A percentile compares a stretch with the other conserved stretches of the same genome.
phyloP scores from a whole-genome alignment of 257 asterid genomes.

The Euphrasia confusa region DNA sequence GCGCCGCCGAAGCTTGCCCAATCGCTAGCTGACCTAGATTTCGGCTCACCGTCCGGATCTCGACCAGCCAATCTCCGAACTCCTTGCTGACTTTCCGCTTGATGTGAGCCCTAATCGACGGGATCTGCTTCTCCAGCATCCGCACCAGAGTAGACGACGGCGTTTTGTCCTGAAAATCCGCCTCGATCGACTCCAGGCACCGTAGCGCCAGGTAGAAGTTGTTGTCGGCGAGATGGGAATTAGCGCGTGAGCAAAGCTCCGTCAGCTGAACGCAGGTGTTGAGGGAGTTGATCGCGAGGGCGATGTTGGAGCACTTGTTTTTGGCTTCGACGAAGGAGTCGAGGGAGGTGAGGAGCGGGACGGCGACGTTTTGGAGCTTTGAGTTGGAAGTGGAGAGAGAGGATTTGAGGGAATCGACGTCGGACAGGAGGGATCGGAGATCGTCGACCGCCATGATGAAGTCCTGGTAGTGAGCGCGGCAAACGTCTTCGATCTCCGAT shows the following conservation, averaged over 20 bases:
- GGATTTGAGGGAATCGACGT: constrained; percentile 87
- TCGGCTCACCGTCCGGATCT: constrained; percentile 79
- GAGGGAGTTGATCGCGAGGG: constrained; percentile 63
- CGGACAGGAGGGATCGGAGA: constrained; percentile 90
- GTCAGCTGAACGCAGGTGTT: constrained; percentile 49
- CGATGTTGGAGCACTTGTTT: constrained; percentile 57
- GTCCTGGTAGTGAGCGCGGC: constrained; percentile 95
- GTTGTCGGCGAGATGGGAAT: constrained; percentile 47
- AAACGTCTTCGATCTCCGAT: constrained; percentile 88
- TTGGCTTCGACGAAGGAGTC: constrained; percentile 72
- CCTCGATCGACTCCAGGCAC: constrained; percentile 70
- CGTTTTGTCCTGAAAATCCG: constrained; percentile 43
- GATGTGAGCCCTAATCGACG: constrained; percentile 66
- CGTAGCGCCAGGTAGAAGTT: constrained; percentile 89
- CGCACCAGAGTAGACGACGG: constrained; percentile 62
- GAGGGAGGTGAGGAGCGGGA: constrained; percentile 66
- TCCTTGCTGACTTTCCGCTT: constrained; percentile 76
- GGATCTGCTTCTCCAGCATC: constrained; percentile 97
- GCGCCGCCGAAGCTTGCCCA: constrained; percentile 93
- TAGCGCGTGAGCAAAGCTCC: constrained; percentile 78
- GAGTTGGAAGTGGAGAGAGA: constrained; percentile 67
- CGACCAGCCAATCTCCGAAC: constrained; percentile 95
- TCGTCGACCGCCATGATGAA: constrained; percentile 95
- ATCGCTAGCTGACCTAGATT: constrained; percentile 94
- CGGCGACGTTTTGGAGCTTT: constrained; percentile 77